Evolutionary conservation across 2,329 filamentous ascomycete genomes (phyloP).

Genomic region (Aspergillus eucalypticola): DNA sequence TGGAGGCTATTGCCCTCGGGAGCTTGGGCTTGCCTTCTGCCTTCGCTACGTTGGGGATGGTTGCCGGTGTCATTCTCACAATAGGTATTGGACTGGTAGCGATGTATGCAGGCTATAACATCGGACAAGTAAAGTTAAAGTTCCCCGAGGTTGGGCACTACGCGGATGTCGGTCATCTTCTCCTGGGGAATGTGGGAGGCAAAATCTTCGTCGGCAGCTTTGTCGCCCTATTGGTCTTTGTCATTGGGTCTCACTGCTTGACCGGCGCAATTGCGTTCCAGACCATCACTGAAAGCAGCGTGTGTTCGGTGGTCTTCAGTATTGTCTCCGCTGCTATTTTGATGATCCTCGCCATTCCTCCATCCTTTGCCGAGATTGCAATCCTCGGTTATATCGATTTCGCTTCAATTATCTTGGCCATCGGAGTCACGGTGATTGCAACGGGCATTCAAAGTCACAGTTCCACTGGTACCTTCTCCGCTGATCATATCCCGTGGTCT

Average conservation of each 20-base stretch:
- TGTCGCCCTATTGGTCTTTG: slow-evolving; percentile 45
- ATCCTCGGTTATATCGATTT: slow-evolving; percentile 38
- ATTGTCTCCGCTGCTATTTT: slow-evolving; percentile 43
- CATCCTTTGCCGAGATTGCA: slow-evolving; percentile 35
- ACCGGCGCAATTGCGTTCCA: slow-evolving; percentile 50
- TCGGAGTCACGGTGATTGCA: slow-evolving; percentile 35
- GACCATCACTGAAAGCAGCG: slow-evolving; percentile 37
- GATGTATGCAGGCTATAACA: slow-evolving; percentile 44
- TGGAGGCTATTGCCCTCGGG: slow-evolving; percentile 52
- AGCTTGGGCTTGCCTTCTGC: slow-evolving; percentile 47
- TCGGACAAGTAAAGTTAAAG: slow-evolving; percentile 39
- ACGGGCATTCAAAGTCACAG: slow-evolving; percentile 29
- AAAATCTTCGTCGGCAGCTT: slow-evolving; percentile 43
- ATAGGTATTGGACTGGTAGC: slow-evolving; percentile 41
- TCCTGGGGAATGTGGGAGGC: slow-evolving; percentile 43
- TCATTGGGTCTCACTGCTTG: slow-evolving; percentile 47
- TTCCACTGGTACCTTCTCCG: slow-evolving; percentile 18
- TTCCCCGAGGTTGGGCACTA: slow-evolving; percentile 45
- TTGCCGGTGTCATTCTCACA: slow-evolving; percentile 45
- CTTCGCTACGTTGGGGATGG: slow-evolving; percentile 48
- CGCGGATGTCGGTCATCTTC: slow-evolving; percentile 44
- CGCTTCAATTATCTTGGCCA: slow-evolving; percentile 32
- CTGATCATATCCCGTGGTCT: slow-evolving; percentile 10
- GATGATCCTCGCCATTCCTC: slow-evolving; percentile 33
- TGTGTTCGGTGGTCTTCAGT: slow-evolving; percentile 42